These are phyloP conservation scores for Fusarium lateritium DNA, from an alignment of 2,329 filamentous ascomycete genomes.

Conservation along the genomic window DNA sequence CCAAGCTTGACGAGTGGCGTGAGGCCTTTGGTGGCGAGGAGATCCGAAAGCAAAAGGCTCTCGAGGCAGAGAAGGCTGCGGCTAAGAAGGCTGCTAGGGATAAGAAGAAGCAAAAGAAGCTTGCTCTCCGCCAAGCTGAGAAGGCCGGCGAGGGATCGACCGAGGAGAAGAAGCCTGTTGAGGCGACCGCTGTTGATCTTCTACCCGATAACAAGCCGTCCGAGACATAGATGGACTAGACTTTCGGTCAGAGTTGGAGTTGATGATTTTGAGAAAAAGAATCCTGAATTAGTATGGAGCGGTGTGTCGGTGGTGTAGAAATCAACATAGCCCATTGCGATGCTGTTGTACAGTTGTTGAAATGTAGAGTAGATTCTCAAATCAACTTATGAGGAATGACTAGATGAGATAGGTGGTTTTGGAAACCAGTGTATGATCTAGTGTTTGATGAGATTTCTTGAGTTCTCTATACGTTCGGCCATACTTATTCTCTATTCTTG, in stretches of 20 bases:
- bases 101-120: conserved; percentile 63
- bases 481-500: background rate
- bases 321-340: conserved; percentile 22
- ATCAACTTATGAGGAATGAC: conserved; percentile 43
- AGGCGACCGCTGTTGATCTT: conserved; percentile 40
- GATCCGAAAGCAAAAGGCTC: conserved; percentile 78
- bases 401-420: conserved; percentile 35
- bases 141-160: conserved; percentile 27
- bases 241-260: conserved; percentile 7
- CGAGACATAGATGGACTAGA: conserved; percentile 21
- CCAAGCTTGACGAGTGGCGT: conserved; percentile 88
- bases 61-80: conserved; percentile 64
- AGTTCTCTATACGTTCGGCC: background rate
- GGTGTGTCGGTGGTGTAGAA: conserved; percentile 27
- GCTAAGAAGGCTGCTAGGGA: conserved; percentile 67
- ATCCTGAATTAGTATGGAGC: conserved; percentile 3
- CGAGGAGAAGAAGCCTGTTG: conserved; percentile 40
- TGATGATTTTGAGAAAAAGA: conserved; percentile 6
- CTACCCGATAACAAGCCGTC: conserved; percentile 39
- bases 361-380: conserved; percentile 45
- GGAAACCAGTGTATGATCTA: conserved; percentile 26
- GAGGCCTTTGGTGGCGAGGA: conserved; percentile 77
- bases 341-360: conserved; percentile 20
- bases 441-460: background rate
- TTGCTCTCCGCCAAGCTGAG: conserved; percentile 44